phyloP scores from a whole-genome alignment of 805 yeast genomes.

The Jamesozyma piceae region DNA sequence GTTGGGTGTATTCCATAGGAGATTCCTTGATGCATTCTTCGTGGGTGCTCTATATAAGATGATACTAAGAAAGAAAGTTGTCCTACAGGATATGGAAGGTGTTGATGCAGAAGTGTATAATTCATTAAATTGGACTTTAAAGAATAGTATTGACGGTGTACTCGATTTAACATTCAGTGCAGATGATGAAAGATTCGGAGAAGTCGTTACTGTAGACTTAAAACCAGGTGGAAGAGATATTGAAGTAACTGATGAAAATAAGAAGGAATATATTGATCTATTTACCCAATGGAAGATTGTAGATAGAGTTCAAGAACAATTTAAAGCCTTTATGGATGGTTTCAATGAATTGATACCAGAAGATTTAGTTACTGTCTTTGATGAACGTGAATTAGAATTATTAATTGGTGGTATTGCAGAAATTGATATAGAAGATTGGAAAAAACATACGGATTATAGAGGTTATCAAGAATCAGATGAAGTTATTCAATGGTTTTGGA shows the following conservation, averaged over 20 bases:
- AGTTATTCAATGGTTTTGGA: slow-evolving; percentile 98
- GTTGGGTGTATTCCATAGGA: slow-evolving; percentile 93
- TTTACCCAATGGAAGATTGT: slow-evolving; percentile 94
- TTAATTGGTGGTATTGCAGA: slow-evolving; percentile 97
- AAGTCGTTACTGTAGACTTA: slow-evolving; percentile 77
- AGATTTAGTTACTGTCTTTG: slow-evolving; percentile 91
- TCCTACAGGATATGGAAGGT: slow-evolving; percentile 95
- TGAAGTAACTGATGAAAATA: slow-evolving; percentile 89
- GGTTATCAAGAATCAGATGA: slow-evolving; percentile 96
- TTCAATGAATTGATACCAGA: slow-evolving; percentile 96
- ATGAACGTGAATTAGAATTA: slow-evolving; percentile 93
- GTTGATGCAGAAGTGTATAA: slow-evolving; percentile 95
- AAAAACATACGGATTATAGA: slow-evolving; percentile 95
- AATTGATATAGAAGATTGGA: slow-evolving; percentile 98
- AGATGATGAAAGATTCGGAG: slow-evolving; percentile 92
- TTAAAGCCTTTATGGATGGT: slow-evolving; percentile 92
- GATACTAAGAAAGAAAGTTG: slow-evolving; percentile 93
- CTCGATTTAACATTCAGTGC: slow-evolving; percentile 83
- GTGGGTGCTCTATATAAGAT: slow-evolving; percentile 96
- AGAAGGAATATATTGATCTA: slow-evolving; percentile 88
- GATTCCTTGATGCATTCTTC: slow-evolving; percentile 95
- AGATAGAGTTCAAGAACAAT: slow-evolving; percentile 89
- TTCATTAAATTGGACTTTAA: slow-evolving; percentile 90
- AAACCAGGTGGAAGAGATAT: slow-evolving; percentile 81
- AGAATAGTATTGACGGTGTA: slow-evolving; percentile 83